Evolutionary conservation across 164 flowering plant species (phyloP), one percentile per base, ranked within the genome.

Genomic region (Chloranthus sessilifolius): DNA sequence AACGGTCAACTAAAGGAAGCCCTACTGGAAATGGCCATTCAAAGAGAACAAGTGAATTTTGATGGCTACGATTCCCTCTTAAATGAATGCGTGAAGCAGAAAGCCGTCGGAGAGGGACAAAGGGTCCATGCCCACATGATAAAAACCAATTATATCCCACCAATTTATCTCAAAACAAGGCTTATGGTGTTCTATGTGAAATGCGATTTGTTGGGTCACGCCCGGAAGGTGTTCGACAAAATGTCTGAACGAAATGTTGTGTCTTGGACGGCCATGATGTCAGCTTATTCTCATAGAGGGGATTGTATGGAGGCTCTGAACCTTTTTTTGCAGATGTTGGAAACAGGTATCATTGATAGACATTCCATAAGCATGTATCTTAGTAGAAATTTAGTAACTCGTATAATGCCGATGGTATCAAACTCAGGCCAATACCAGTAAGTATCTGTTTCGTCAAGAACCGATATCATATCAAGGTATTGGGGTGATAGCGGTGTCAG

Each of bases 121-220:
- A 62, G 72, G 40, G 72, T 62, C 42, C 72, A 67, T 34, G 61
- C 47, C 24, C 72, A 63, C 51, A 67, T 67, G 61, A 67, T 67
- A 16, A 62, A 49, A 50, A 55, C 64, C 35, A 53, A 23, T 33
- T 67, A 67, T 29, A 37, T 37, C 2, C 67, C 64, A 1, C 50
- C 64, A 3, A 47, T 54, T 3, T 67, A 59, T 35, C 61, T 62
- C 19, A 19, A 45, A 17, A 67, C 63, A n/a, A 62, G 67, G 54
- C 53, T 67, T 7, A 44, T 67, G 0, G 61, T 63, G 5, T 20
- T 67, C 35, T 67, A 62, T 21, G 3, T 31, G 5, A 67, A 67
- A 42, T 62, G 60, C 17, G 57, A 50, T 43, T n/a, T 10, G 3
- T 27, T 67, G 23, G 49, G 19, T 14, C 61, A 62, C 29, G 72